Evolutionary conservation across 495 filamentous ascomycete genomes (phyloP), one percentile per base, ranked within the genome.

Genomic region (Penicillium manginii): DNA sequence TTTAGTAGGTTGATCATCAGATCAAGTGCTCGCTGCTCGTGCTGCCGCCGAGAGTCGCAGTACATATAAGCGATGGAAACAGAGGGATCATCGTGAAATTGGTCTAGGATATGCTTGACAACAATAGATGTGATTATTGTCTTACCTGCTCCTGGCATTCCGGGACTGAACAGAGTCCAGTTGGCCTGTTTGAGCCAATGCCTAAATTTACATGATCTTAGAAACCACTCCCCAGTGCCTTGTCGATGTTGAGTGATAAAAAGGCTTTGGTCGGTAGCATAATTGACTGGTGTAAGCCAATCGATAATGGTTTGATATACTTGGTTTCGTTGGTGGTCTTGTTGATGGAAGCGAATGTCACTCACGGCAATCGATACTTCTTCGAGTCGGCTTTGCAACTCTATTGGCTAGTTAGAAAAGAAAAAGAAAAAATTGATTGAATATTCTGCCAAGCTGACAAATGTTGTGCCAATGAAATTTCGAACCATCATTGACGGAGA

Each of bases 221-320:
- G 56, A 17, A 84, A 59, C 80, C 77, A 83, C 54, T 67, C 45
- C 0, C 80, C 74, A 4, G 80, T 79, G 2, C 69, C 75, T 43
- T 68, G 33, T n/a, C 79, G 64, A 15, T 68, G 60, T n/a, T 31
- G 18, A 2, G 40, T 22, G 9, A 59, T 43, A 11, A 57, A 22
- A 5, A 53, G 52, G 17, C 43, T 57, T 37, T 63, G 57, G 15
- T 53, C 48, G n/a, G 52, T 4, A 2, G 39, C 21, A 29, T 23
- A 45, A 29, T 49, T 19, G 15, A 8, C 17, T 14, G 31, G 17
- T 6, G 50, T 48, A 15, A 63, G 39, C 61, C 61, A 64, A 4
- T 37, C 15, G 2, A 60, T 53, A 14, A 57, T 29, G n/a, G 51
- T 12, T 4, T 15, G 21, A 22, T 59, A 43, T 2, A 18, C 35